phyloP scores from a whole-genome alignment of 2,329 filamentous ascomycete genomes.

The Penicillium janthinellum region DNA sequence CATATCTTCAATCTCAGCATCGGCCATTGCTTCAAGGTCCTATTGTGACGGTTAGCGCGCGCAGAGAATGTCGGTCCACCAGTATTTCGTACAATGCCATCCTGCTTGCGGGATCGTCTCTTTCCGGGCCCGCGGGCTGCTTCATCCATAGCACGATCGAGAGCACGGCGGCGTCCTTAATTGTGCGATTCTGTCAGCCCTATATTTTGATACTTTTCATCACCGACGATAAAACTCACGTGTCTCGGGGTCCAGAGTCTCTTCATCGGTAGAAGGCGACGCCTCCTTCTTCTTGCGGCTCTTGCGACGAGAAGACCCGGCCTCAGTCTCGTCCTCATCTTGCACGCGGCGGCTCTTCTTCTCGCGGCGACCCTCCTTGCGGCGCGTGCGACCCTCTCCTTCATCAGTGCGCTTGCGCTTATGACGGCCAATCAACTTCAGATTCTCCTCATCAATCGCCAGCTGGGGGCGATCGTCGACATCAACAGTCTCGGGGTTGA shows the following conservation, averaged over 20 bases:
- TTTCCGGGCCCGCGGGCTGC: conserved; percentile 80
- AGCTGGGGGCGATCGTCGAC: conserved; percentile 62
- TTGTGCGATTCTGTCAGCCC: conserved; percentile 6
- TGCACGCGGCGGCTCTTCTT: conserved; percentile 70
- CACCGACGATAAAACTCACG: conserved; percentile 51
- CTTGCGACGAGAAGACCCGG: conserved; percentile 50
- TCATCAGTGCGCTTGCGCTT: conserved; percentile 66
- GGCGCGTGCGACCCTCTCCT: conserved; percentile 69
- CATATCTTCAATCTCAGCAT: conserved; percentile 84
- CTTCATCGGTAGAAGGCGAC: conserved; percentile 67
- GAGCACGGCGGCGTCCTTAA: conserved; percentile 70
- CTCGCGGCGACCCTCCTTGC: conserved; percentile 59
- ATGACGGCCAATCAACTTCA: conserved; percentile 63
- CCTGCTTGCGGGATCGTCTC: conserved; percentile 71
- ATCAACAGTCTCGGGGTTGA: conserved; percentile 62
- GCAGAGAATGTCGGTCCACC: not conserved
- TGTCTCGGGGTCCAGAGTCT: conserved; percentile 80
- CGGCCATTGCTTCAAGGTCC: conserved; percentile 88
- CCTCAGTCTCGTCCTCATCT: conserved; percentile 61
- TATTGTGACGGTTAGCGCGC: conserved; percentile 36
- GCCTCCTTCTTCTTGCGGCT: conserved; percentile 55
- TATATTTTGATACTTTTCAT: not conserved
- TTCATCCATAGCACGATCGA: conserved; percentile 85
- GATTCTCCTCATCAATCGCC: conserved; percentile 62
- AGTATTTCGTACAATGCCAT: conserved; percentile 70